Evolutionary conservation across 176 grass and related monocot species (phyloP), one percentile per base, ranked within the genome.

Genomic region (Aechmea fasciata): DNA sequence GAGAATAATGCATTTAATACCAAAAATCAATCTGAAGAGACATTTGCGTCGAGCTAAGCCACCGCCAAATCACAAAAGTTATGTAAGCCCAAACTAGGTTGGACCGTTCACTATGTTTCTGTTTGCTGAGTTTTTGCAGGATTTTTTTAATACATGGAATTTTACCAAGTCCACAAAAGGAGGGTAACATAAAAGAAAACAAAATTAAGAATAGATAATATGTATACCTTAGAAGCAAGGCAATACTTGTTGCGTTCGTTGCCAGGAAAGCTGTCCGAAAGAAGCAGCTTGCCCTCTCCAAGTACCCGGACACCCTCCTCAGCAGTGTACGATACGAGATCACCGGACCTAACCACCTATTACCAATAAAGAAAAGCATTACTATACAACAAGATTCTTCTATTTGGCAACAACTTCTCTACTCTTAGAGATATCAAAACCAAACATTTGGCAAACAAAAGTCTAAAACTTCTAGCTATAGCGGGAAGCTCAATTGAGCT

Each of bases 241-340:
- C 94, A 97, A 59, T 97, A 97, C 67, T 97, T 97, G 84, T 62
- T 97, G 25, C 94, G 84, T 33, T 97, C 94, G 72, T 97, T 97
- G 23, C 94, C 94, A 2, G 94, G 89, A 65, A 99, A 99, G 80
- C 94, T 97, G 76, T 97, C 94, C 13, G 89, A 99, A 28, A 93
- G 84, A 48, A 99, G 81, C 13, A 97, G 69, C 69, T 92, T 96
- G 41, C 93, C 89, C 61, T 92, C 93, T 49, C 93, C 93, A 4
- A 97, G 79, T 81, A 96, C 83, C 13, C 93, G 81, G 65, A 92
- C 93, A 65, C 93, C 93, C 73, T 96, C 93, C 79, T 96, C 89
- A 11, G 93, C 93, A 10, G 93, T 96, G 68, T 92, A 96, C 1
- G 93, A 96, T 14, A 96, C 17, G 66, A 96, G 77, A 85, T 96